These are phyloP conservation scores for Tricholoma flavovirens DNA, from an alignment of 768 basidiomycete species.

Conservation along the genomic window DNA sequence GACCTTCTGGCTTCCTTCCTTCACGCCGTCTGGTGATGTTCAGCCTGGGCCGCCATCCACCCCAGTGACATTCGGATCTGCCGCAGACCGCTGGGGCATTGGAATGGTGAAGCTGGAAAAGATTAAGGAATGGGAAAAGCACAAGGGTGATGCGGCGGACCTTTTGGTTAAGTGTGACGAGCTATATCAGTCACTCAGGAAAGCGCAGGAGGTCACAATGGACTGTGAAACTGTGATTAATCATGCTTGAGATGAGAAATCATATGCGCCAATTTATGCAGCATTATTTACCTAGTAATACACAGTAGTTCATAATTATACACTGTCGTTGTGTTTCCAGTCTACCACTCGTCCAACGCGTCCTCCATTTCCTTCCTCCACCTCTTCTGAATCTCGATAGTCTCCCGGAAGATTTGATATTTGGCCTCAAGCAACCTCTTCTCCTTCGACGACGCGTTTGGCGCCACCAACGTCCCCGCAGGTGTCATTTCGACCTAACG, in stretches of 20 bases:
- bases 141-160: conserved; percentile 39
- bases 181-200: conserved; percentile 36
- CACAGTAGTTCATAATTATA: neutral
- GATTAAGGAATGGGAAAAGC: conserved; percentile 46
- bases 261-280: neutral
- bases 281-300: neutral
- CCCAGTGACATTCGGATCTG: conserved; percentile 49
- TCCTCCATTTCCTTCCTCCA: conserved; percentile 81
- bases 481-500: conserved; percentile 90
- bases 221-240: conserved; percentile 10
- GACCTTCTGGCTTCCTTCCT: conserved; percentile 24
- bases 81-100: conserved; percentile 51
- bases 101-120: conserved; percentile 44
- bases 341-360: conserved; percentile 23
- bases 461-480: conserved; percentile 63
- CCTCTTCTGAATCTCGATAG: conserved; percentile 79
- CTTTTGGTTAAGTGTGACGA: conserved; percentile 53
- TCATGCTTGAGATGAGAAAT: neutral
- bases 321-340: neutral
- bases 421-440: conserved; percentile 81
- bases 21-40: conserved; percentile 7
- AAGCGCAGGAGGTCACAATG: conserved; percentile 15
- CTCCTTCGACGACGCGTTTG: conserved; percentile 56
- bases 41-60: conserved; percentile 14
- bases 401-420: conserved; percentile 89